phyloP scores from a whole-genome alignment of 2,329 filamentous ascomycete genomes.

The Orbilia quercus region DNA sequence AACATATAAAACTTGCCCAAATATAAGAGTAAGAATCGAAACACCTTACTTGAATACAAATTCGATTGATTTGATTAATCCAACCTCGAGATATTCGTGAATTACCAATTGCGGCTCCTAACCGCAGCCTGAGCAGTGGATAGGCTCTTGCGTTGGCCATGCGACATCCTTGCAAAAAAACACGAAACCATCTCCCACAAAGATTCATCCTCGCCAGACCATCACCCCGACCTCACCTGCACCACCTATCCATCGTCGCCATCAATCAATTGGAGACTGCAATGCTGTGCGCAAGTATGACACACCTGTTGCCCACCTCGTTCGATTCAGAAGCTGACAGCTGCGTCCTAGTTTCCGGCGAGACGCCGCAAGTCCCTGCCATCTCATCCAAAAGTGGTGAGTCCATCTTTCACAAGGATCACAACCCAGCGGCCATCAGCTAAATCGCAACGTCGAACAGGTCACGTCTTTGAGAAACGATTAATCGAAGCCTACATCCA shows the following conservation, averaged over 20 bases:
- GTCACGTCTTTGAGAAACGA: constrained; percentile 85
- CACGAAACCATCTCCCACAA: constrained; percentile 46
- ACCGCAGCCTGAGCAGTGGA: background rate
- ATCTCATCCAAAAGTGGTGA: constrained; percentile 89
- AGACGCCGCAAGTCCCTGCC: constrained; percentile 93
- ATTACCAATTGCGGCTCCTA: no score
- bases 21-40: no score
- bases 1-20: no score
- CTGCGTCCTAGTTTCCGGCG: constrained; percentile 80
- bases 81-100: no score
- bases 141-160: constrained; percentile 19
- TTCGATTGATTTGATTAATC: no score
- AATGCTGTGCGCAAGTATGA: constrained; percentile 56
- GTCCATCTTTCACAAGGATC: constrained; percentile 56
- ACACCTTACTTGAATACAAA: no score
- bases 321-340: constrained; percentile 3
- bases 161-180: constrained; percentile 47
- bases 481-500: constrained; percentile 94
- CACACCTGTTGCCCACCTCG: background rate
- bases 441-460: constrained; percentile 24
- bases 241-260: constrained; percentile 13
- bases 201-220: constrained; percentile 12
- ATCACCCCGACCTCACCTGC: constrained; percentile 17
- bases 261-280: constrained; percentile 41
- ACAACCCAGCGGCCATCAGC: constrained; percentile 67